Conservation (phyloP, 129 eudicot species). For the Flaveria bidentis region DNA sequence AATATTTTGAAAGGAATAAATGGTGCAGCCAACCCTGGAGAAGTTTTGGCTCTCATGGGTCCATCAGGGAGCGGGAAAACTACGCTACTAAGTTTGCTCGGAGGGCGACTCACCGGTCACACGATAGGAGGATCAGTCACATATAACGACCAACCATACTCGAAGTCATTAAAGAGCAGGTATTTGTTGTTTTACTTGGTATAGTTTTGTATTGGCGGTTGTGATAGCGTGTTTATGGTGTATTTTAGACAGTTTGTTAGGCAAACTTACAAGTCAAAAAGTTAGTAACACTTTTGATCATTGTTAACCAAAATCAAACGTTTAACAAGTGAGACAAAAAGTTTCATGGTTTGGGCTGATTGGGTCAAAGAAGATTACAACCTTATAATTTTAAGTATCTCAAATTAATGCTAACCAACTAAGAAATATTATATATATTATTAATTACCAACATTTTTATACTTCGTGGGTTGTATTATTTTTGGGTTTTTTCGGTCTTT, state of each 20-base stretch:
- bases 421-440: too few relatives aligned
- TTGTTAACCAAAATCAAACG: background rate
- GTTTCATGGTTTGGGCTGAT: too few relatives aligned
- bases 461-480: too few relatives aligned
- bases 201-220: background rate
- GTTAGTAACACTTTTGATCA: background rate
- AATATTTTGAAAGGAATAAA: slow-evolving; percentile 67
- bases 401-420: too few relatives aligned
- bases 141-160: slow-evolving; percentile 81
- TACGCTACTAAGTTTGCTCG: slow-evolving; percentile 56
- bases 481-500: too few relatives aligned
- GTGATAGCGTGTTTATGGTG: background rate
- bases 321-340: background rate
- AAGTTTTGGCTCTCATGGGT: slow-evolving; percentile 92
- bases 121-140: slow-evolving; percentile 57
- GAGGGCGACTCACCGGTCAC: slow-evolving; percentile 64
- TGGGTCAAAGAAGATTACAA: too few relatives aligned
- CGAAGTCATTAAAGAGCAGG: slow-evolving; percentile 82
- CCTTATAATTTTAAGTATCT: too few relatives aligned
- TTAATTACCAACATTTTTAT: too few relatives aligned
- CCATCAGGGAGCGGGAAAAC: slow-evolving; percentile 98
- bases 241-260: background rate
- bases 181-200: slow-evolving; percentile 14
- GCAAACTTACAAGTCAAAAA: background rate
- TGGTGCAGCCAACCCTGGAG: slow-evolving; percentile 81